These are phyloP conservation scores for Yamadazyma phyllophila DNA, from an alignment of 805 yeast species.

Conservation along the genomic window DNA sequence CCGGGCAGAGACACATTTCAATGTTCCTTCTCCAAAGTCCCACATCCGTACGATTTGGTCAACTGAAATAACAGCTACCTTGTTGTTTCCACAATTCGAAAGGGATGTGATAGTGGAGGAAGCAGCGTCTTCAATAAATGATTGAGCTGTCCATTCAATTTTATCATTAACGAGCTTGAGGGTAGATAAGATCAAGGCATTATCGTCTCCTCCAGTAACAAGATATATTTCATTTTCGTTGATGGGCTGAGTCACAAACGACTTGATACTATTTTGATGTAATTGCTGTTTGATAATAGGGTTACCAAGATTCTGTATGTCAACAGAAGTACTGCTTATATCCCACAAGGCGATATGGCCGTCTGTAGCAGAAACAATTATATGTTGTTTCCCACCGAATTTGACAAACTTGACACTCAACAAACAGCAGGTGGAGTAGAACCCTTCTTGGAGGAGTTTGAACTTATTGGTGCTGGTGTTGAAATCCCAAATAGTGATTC, in stretches of 20 bases:
- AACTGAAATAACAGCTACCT: slow-evolving; percentile 62
- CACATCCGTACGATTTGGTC: slow-evolving; percentile 78
- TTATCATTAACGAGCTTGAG: slow-evolving; percentile 13
- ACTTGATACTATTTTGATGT: slow-evolving; percentile 86
- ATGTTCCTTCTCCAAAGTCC: slow-evolving; percentile 35
- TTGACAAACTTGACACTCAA: slow-evolving; percentile 54
- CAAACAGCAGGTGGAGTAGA: slow-evolving; percentile 75
- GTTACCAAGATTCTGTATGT: slow-evolving; percentile 18
- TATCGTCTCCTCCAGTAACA: slow-evolving; percentile 92
- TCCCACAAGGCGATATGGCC: slow-evolving; percentile 72
- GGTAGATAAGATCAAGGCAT: slow-evolving; percentile 48
- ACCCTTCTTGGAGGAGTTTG: slow-evolving; percentile 42
- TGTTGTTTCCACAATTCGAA: slow-evolving; percentile 25
- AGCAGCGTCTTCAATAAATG: slow-evolving; percentile 60
- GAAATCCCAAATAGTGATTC: slow-evolving; percentile 63
- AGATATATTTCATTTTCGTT: slow-evolving; percentile 25
- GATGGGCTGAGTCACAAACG: slow-evolving; percentile 33
- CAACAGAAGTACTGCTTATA: slow-evolving; percentile 16
- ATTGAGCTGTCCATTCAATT: slow-evolving; percentile 22
- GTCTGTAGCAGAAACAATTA: slow-evolving; percentile 75
- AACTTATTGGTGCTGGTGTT: slow-evolving; percentile 38
- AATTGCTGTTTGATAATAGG: slow-evolving; percentile 46
- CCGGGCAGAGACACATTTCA: slow-evolving; percentile 32
- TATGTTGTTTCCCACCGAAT: slow-evolving; percentile 22
- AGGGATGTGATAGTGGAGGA: slow-evolving; percentile 83